A percentile compares a stretch with the other conserved stretches of the same genome.
phyloP scores from a whole-genome alignment of 2,329 filamentous ascomycete genomes.

The Diplodia sapinea region DNA sequence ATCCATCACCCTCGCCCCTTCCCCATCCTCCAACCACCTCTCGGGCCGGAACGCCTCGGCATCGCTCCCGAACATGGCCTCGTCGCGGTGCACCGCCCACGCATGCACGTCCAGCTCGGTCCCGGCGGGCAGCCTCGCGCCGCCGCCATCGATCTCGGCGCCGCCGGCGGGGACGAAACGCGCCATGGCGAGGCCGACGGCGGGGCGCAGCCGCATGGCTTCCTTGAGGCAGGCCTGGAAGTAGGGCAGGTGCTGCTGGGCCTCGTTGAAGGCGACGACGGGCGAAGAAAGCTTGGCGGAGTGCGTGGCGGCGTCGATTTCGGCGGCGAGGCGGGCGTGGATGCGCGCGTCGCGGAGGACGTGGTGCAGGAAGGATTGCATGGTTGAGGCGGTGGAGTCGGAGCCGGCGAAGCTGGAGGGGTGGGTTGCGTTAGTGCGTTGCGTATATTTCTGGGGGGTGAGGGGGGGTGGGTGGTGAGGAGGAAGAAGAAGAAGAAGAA shows the following conservation, averaged over 20 bases:
- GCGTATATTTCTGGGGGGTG: no score
- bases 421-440: no score
- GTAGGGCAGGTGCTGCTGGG: slow-evolving; percentile 40
- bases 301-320: slow-evolving; percentile 17
- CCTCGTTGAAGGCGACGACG: slow-evolving; percentile 33
- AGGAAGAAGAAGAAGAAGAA: no score
- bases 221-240: slow-evolving; percentile 47
- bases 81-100: slow-evolving; percentile 52
- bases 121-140: slow-evolving; percentile 43
- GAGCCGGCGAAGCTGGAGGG: slow-evolving; percentile 46
- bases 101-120: slow-evolving; percentile 54
- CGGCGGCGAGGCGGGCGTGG: slow-evolving; percentile 45
- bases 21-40: slow-evolving; percentile 51
- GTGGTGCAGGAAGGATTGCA: slow-evolving; percentile 47
- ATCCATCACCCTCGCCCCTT: slow-evolving; percentile 41
- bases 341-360: slow-evolving; percentile 41
- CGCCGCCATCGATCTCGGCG: slow-evolving; percentile 41
- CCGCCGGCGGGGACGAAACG: slow-evolving; percentile 42
- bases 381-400: slow-evolving; percentile 42
- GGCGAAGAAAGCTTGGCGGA: slow-evolving; percentile 30
- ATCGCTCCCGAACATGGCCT: slow-evolving; percentile 48
- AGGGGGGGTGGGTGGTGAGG: no score
- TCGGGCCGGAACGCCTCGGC: slow-evolving; percentile 51
- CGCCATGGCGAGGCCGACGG: slow-evolving; percentile 41
- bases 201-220: slow-evolving; percentile 46